Conservation (phyloP, 2,329 filamentous ascomycete species). For the Fusarium sp. region DNA sequence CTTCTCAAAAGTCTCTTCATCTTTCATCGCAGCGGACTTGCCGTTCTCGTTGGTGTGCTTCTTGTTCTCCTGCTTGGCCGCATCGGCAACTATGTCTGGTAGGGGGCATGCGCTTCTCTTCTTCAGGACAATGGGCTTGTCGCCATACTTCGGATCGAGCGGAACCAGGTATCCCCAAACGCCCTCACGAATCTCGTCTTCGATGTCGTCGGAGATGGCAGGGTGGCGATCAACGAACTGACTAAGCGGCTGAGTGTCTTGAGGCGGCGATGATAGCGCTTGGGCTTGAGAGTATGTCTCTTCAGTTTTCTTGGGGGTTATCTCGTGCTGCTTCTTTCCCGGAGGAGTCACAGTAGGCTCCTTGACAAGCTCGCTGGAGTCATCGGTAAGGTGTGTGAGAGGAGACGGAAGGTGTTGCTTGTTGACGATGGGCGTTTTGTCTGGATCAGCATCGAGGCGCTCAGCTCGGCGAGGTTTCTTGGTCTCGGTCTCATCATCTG, state of each 20-base stretch:
- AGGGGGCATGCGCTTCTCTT: conserved; percentile 77
- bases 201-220: conserved; percentile 81
- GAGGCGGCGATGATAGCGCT: conserved; percentile 69
- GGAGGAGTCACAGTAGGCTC: conserved; percentile 79
- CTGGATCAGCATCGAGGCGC: conserved; percentile 69
- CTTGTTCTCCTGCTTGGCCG: conserved; percentile 52
- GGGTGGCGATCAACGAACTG: conserved; percentile 82
- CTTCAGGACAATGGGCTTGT: conserved; percentile 76
- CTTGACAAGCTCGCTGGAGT: conserved; percentile 70
- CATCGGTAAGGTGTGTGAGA: conserved; percentile 71
- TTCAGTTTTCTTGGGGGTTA: conserved; percentile 62
- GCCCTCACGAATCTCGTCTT: conserved; percentile 84
- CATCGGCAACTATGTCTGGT: conserved; percentile 57
- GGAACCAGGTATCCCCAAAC: conserved; percentile 97
- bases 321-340: conserved; percentile 66
- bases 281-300: conserved; percentile 59
- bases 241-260: conserved; percentile 68
- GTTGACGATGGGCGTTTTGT: conserved; percentile 70
- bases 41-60: conserved; percentile 55
- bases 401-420: conserved; percentile 83
- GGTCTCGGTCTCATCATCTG: conserved; percentile 71
- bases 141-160: conserved; percentile 75
- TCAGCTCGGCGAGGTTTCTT: conserved; percentile 89
- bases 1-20: conserved; percentile 70
- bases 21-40: conserved; percentile 62